Base-by-base conservation (phyloP, 2,329 filamentous ascomycete species). In the Nemania abortiva region DNA sequence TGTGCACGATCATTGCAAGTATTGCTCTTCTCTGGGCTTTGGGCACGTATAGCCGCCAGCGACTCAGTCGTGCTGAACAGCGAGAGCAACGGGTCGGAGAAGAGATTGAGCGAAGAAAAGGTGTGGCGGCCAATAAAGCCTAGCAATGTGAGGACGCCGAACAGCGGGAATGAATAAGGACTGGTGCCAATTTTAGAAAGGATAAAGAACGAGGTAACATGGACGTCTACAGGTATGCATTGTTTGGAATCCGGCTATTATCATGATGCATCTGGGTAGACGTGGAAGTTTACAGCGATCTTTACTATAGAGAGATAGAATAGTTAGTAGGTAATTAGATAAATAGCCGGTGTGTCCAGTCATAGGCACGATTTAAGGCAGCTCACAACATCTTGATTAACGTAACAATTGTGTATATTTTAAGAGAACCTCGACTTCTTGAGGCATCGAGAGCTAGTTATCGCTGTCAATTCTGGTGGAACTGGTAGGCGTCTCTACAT, bases 1-100 rank as follows among this genome's bases (percentile, higher is more conserved):
- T 84, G n/a, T 83, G 81, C 47, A 78, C 81, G 1, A 79, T 79
- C 1, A 73, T 87, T 15, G 78, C 83, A 10, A 82, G 78, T 3
- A 69, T 80, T 9, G 84, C 80, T 2, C 70, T 85, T 15, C 18
- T 87, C 2, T 71, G 80, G 1, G 79, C 83, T 0, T 60, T 83
- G 18, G 81, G 81, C 0, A 80, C 81, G 0, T 85, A 81, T 65
- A 80, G 79, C 6, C 78, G 77, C 20, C 73, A 78, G 20, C 76
- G 80, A 13, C 52, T 75, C 11, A 73, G 77, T 1, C 53, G 80
- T 11, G 63, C 63, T 29, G 79, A 80, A 60, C 75, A 73, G 57
- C 68, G 73, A 58, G 67, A 74, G 45, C 65, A 75, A 64, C 71
- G 73, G 49, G 55, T 74, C 22, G 70, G 59, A 27, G 71, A 79